A percentile compares a stretch with the other conserved stretches of the same genome.
phyloP scores from a whole-genome alignment of 257 asterid species.

The Solanum commersonii region DNA sequence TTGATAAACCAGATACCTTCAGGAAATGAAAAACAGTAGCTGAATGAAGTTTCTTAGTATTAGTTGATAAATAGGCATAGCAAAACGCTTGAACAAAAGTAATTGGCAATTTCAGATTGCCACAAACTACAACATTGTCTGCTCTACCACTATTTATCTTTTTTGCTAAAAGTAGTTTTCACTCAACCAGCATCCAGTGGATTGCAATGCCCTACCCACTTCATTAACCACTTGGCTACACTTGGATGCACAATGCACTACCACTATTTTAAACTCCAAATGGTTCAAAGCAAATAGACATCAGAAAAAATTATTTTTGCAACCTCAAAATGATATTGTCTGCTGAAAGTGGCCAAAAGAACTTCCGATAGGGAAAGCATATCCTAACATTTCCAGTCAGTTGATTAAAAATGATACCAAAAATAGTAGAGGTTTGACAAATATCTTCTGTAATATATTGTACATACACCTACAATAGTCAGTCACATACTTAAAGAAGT shows the following conservation, averaged over 20 bases:
- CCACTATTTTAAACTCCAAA: not conserved
- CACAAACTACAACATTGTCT: not conserved
- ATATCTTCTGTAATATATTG: not conserved
- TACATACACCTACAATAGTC: not conserved
- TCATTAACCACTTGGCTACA: not conserved
- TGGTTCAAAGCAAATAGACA: not conserved
- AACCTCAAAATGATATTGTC: not conserved
- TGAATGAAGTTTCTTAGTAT: not conserved
- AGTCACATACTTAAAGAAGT: not conserved
- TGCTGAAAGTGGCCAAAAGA: not conserved
- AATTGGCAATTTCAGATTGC: not conserved
- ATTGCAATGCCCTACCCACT: not conserved
- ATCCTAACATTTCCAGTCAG: not conserved
- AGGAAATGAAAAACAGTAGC: not conserved
- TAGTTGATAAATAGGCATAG: not conserved
- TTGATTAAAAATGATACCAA: not conserved
- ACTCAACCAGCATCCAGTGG: not conserved
- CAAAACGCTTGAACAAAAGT: not conserved
- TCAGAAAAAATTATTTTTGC: not conserved
- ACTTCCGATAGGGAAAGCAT: not conserved
- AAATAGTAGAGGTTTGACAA: not conserved
- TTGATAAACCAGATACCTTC: not conserved
- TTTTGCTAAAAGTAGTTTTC: not conserved
- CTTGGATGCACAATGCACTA: not conserved
- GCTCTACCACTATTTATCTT: not conserved